Percentiles rank a stretch among this genome's conserved stretches.
phyloP scores from a whole-genome alignment of 495 filamentous ascomycete genomes.

The Parachaetomium inaequale region DNA sequence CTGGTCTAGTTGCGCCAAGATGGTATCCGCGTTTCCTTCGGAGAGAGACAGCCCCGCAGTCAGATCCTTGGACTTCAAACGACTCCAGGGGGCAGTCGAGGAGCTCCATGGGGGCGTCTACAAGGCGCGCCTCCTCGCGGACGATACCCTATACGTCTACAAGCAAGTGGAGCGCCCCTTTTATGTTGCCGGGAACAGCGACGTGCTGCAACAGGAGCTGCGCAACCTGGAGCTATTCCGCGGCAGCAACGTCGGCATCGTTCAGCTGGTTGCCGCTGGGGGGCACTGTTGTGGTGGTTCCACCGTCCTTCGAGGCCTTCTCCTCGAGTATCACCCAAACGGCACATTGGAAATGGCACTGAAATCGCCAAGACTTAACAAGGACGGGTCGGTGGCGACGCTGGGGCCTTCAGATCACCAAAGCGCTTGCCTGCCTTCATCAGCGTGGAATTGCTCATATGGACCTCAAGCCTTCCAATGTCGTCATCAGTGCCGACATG shows the following conservation, averaged over 20 bases:
- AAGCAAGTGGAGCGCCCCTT: not conserved
- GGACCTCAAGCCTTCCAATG: slow-evolving; percentile 38
- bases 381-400: not conserved
- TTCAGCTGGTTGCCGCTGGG: not conserved
- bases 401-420: slow-evolving; percentile 34
- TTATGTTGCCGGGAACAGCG: not conserved
- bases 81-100: not conserved
- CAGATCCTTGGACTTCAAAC: not conserved
- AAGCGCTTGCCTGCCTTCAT: slow-evolving; percentile 27
- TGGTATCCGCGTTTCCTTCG: not conserved
- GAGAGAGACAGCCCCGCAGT: not conserved
- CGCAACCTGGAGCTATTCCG: slow-evolving; percentile 3
- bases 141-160: slow-evolving; percentile 4
- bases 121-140: not conserved
- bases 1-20: not conserved
- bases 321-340: no score
- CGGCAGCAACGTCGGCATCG: not conserved
- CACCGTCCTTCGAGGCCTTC: not conserved
- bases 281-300: not conserved
- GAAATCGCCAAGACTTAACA: not conserved
- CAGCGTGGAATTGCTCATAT: slow-evolving; percentile 30
- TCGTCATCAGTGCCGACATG: slow-evolving; percentile 29
- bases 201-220: slow-evolving; percentile 7
- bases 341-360: not conserved
- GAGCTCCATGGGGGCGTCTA: not conserved